These are phyloP conservation scores for Albugo laibachii DNA, from an alignment of 352 stramenopile species.

Conservation along the genomic window DNA sequence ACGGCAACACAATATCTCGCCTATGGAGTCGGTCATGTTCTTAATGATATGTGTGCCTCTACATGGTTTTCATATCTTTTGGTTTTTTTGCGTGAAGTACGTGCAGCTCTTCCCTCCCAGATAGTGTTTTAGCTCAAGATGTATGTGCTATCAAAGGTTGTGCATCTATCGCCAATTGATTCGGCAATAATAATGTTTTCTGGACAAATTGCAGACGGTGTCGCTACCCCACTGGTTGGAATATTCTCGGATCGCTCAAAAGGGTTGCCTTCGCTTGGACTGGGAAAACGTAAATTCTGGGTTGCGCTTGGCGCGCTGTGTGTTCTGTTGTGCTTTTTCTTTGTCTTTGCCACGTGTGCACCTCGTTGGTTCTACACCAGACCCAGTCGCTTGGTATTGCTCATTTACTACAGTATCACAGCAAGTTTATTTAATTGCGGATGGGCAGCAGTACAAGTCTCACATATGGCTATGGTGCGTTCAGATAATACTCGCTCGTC, in stretches of 20 bases:
- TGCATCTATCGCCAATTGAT: conserved; percentile 42
- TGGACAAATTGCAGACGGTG: conserved; percentile 59
- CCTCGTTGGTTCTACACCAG: conserved; percentile 24
- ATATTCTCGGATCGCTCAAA: conserved; percentile 49
- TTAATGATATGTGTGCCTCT: conserved; percentile 78
- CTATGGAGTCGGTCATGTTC: conserved; percentile 67
- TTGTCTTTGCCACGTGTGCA: conserved; percentile 50
- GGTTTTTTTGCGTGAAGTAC: conserved; percentile 42
- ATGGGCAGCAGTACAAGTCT: conserved; percentile 68
- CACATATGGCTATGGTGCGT: conserved; percentile 66
- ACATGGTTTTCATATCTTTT: conserved; percentile 80
- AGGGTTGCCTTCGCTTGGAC: conserved; percentile 34
- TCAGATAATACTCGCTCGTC: not conserved
- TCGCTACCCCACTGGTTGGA: conserved; percentile 60
- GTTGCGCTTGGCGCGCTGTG: conserved; percentile 39
- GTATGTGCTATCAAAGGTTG: conserved; percentile 8
- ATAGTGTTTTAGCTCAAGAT: too few species aligned
- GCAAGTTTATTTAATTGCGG: conserved; percentile 72
- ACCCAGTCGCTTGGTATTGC: conserved; percentile 16
- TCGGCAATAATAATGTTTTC: conserved; percentile 75
- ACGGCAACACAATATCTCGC: conserved; percentile 32
- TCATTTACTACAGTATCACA: conserved; percentile 57
- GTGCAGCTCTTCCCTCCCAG: not conserved
- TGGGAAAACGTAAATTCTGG: conserved; percentile 63
- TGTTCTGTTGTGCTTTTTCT: conserved; percentile 71